Conservation (phyloP, 768 basidiomycete species). For the Tricholoma saponaceum region DNA sequence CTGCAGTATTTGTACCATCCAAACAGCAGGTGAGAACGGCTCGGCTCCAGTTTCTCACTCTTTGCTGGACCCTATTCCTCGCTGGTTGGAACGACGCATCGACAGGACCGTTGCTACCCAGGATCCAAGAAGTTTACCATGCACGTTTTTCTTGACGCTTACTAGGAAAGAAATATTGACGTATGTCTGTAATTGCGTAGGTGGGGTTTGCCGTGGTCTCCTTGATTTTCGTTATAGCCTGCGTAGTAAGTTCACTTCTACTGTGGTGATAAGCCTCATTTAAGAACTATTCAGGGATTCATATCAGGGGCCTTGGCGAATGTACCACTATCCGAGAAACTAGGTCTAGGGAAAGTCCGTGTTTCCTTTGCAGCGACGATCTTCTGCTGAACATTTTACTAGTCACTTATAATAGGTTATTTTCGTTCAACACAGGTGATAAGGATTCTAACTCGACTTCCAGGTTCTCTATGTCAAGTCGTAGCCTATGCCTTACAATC, state of each 20-base stretch:
- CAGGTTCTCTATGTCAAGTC: slow-evolving; percentile 41
- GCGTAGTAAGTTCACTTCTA: slow-evolving; percentile 26
- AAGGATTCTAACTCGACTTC: neutral
- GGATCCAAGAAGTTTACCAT: slow-evolving; percentile 55
- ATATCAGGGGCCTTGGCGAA: slow-evolving; percentile 25
- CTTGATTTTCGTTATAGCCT: slow-evolving; percentile 49
- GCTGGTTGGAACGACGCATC: slow-evolving; percentile 79
- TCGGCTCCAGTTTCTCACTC: slow-evolving; percentile 46
- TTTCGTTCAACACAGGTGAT: slow-evolving; percentile 1
- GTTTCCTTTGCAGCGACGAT: neutral
- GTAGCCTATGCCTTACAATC: slow-evolving; percentile 43
- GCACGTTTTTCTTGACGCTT: slow-evolving; percentile 37
- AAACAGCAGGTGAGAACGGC: slow-evolving; percentile 19
- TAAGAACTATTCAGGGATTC: slow-evolving; percentile 18
- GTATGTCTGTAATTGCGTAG: slow-evolving; percentile 18
- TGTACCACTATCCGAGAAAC: slow-evolving; percentile 20
- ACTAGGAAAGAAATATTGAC: neutral
- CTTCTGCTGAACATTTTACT: neutral
- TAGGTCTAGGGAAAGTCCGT: slow-evolving; percentile 26
- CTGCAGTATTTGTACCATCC: slow-evolving; percentile 9
- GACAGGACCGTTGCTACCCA: slow-evolving; percentile 69
- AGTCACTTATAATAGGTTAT: slow-evolving; percentile 23
- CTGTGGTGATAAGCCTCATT: neutral
- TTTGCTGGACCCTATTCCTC: slow-evolving; percentile 56
- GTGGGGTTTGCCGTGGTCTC: slow-evolving; percentile 51